Conservation (phyloP, 148 eudicot species). For the Limonium bicolor region DNA sequence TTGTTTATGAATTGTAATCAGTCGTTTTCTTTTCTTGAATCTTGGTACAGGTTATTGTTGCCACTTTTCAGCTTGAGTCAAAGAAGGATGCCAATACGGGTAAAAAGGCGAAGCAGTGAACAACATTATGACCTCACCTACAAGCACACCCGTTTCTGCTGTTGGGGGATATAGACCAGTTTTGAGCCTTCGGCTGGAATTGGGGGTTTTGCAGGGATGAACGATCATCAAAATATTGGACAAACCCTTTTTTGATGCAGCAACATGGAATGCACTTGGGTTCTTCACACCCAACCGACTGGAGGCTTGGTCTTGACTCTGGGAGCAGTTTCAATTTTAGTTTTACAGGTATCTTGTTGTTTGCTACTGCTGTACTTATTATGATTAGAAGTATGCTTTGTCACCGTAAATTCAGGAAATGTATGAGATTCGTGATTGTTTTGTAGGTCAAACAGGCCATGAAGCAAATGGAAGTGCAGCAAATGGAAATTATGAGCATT, state of each 20-base stretch:
- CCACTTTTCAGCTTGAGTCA: slow-evolving; percentile 47
- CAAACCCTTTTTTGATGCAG: slow-evolving; percentile 22
- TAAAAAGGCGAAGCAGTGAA: slow-evolving; percentile 27
- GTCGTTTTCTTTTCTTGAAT: too few species aligned
- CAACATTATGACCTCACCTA: slow-evolving; percentile 29
- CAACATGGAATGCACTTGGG: slow-evolving; percentile 12
- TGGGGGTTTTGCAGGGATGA: slow-evolving; percentile 13
- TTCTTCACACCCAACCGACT: slow-evolving; percentile 11
- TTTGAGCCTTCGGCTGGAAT: slow-evolving; percentile 39
- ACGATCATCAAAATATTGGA: slow-evolving; percentile 15
- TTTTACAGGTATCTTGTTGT: slow-evolving; percentile 12
- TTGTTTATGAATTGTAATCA: too few species aligned
- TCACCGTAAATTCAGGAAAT: not conserved
- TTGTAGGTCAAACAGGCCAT: slow-evolving; percentile 14
- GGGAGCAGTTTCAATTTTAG: slow-evolving; percentile 7
- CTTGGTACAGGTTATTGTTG: slow-evolving; percentile 67
- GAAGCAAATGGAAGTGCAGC: slow-evolving; percentile 21
- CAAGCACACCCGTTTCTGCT: slow-evolving; percentile 23
- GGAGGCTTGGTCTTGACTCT: slow-evolving; percentile 13
- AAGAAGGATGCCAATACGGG: slow-evolving; percentile 34
- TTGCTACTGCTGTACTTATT: not conserved
- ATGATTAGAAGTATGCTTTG: not conserved
- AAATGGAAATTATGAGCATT: slow-evolving; percentile 17
- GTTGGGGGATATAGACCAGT: slow-evolving; percentile 33
- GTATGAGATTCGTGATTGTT: not conserved